These are phyloP conservation scores for Ziziphus jujuba DNA, from an alignment of 306 rosid species.

Conservation along the genomic window DNA sequence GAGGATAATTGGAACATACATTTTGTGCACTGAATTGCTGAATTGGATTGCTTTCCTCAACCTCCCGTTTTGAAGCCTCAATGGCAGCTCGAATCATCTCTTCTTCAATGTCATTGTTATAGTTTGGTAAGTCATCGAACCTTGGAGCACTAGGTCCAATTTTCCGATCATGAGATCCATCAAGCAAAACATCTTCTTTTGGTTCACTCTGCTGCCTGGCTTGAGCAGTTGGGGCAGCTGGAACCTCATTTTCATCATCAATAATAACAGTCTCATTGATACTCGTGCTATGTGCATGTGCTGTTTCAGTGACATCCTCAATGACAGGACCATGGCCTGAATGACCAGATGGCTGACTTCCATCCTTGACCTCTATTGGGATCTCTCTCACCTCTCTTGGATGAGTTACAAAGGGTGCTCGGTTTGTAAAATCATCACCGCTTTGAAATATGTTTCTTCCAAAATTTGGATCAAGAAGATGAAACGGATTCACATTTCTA, in stretches of 20 bases:
- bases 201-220: conserved; percentile 33
- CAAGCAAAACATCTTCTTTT: conserved; percentile 24
- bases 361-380: conserved; percentile 81
- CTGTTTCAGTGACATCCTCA: conserved; percentile 73
- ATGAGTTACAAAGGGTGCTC: conserved; percentile 56
- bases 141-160: conserved; percentile 54
- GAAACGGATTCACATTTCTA: conserved; percentile 47
- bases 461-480: conserved; percentile 48
- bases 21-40: conserved; percentile 37
- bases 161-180: conserved; percentile 37
- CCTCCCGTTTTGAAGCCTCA: conserved; percentile 83
- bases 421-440: conserved; percentile 33
- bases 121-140: conserved; percentile 49
- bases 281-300: conserved; percentile 42
- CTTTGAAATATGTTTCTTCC: conserved; percentile 42
- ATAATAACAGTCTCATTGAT: conserved; percentile 51
- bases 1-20: conserved; percentile 43
- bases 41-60: conserved; percentile 46
- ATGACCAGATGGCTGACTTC: conserved; percentile 49
- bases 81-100: conserved; percentile 96
- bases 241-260: conserved; percentile 50
- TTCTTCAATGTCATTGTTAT: conserved; percentile 83
- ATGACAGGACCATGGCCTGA: conserved; percentile 51
- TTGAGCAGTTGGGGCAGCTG: conserved; percentile 34
- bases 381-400: conserved; percentile 82